Percentiles rank a stretch among this genome's conserved stretches.
Conservation (phyloP, 2,329 filamentous ascomycete genomes). For the Paecilomyces dactylethromorphus region DNA sequence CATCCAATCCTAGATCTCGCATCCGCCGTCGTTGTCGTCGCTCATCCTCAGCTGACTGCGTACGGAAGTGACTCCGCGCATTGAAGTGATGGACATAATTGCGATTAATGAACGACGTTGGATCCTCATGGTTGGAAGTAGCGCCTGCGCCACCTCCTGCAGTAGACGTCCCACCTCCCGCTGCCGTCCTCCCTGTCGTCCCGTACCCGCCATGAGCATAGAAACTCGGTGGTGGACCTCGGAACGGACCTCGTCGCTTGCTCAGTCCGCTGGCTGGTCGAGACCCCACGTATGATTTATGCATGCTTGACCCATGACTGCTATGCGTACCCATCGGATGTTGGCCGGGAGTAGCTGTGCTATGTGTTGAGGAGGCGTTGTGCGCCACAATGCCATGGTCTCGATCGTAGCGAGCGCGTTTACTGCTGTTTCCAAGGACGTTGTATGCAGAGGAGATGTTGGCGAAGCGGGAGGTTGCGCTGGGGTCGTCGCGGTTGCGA, state of each 20-base stretch:
- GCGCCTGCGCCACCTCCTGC: background rate
- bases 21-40: constrained; percentile 39
- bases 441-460: constrained; percentile 79
- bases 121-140: constrained; percentile 18
- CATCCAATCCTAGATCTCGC: constrained; percentile 27
- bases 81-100: constrained; percentile 73
- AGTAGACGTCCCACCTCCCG: constrained; percentile 31
- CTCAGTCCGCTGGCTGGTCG: constrained; percentile 76
- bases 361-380: constrained; percentile 22
- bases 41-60: constrained; percentile 60
- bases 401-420: constrained; percentile 75
- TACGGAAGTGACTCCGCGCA: constrained; percentile 62
- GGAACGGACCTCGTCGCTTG: constrained; percentile 67
- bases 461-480: constrained; percentile 69
- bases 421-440: constrained; percentile 63
- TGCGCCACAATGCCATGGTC: constrained; percentile 33
- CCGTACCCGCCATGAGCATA: constrained; percentile 79
- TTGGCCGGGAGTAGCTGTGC: constrained; percentile 22
- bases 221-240: constrained; percentile 83
- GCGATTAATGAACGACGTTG: constrained; percentile 29
- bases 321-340: constrained; percentile 50
- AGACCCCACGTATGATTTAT: constrained; percentile 44
- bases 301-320: constrained; percentile 32
- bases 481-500: constrained; percentile 70
- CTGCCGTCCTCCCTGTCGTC: constrained; percentile 50